A percentile compares a stretch with the other conserved stretches of the same genome.
Evolutionary conservation across 2,329 filamentous ascomycete genomes (phyloP).

Genomic region (Periconia digitata): DNA sequence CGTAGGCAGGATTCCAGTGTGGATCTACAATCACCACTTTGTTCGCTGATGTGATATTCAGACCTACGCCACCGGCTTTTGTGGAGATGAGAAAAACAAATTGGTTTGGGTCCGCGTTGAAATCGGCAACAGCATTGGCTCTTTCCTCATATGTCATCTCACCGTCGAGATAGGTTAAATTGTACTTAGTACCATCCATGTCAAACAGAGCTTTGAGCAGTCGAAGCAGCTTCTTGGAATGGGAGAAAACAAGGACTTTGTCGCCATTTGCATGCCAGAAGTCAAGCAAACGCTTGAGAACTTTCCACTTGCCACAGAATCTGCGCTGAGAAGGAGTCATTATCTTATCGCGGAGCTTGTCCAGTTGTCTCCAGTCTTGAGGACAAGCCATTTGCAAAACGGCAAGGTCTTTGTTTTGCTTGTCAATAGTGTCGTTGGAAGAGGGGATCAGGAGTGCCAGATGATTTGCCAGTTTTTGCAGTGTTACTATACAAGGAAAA

Average conservation of each 20-base stretch:
- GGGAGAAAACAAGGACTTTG: conserved; percentile 94
- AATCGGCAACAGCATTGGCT: conserved; percentile 79
- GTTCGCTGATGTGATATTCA: conserved; percentile 97
- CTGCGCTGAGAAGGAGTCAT: conserved; percentile 80
- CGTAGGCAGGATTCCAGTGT: conserved; percentile 95
- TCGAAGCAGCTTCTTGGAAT: conserved; percentile 80
- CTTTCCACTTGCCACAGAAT: conserved; percentile 96
- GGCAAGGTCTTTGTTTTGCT: conserved; percentile 75
- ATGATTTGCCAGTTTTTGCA: conserved; percentile 91
- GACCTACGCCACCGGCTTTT: conserved; percentile 85
- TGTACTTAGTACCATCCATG: conserved; percentile 75
- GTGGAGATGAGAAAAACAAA: conserved; percentile 98
- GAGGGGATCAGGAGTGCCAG: conserved; percentile 82
- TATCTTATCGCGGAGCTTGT: conserved; percentile 74
- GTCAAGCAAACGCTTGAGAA: conserved; percentile 79
- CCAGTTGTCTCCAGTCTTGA: conserved; percentile 72
- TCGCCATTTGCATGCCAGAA: conserved; percentile 91
- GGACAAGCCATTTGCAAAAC: conserved; percentile 76
- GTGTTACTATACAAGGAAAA: conserved; percentile 78
- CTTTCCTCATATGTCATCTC: conserved; percentile 81
- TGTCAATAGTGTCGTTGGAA: conserved; percentile 65
- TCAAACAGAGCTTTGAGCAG: conserved; percentile 86
- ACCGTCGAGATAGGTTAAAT: conserved; percentile 87
- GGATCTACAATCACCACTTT: conserved; percentile 97
- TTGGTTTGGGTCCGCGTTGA: conserved; percentile 82